Conservation (phyloP, 2,329 filamentous ascomycete genomes). For the Cladosporium phlei region DNA sequence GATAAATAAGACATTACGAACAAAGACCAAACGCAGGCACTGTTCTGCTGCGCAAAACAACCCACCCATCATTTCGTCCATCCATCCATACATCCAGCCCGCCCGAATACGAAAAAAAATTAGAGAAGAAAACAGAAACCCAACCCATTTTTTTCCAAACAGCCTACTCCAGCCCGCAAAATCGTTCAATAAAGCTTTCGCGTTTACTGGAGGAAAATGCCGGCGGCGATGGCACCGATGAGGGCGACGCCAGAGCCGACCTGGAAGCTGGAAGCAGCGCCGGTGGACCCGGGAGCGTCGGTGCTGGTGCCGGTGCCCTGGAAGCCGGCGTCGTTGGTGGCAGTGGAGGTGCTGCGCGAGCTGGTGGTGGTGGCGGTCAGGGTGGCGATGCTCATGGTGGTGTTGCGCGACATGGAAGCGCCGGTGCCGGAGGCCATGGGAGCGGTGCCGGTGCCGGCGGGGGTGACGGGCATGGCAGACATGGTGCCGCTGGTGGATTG, state of each 20-base stretch:
- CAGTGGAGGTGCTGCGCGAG: constrained; percentile 11
- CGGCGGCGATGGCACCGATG: constrained; percentile 38
- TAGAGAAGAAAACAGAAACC: no score
- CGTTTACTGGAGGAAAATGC: constrained; percentile 23
- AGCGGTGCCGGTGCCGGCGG: constrained; percentile 12
- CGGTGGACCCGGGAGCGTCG: constrained; percentile 16
- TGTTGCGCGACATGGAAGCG: constrained; percentile 26
- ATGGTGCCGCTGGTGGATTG: constrained; percentile 17
- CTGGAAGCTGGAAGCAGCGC: constrained; percentile 24
- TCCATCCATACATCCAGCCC: not conserved
- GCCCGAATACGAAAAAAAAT: not conserved
- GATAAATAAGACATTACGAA: constrained; percentile 11
- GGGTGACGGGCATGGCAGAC: constrained; percentile 13
- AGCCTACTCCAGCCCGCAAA: not conserved
- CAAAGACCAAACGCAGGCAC: not conserved
- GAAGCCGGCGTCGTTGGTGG: constrained; percentile 13
- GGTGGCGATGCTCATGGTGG: constrained; percentile 24
- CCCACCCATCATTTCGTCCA: not conserved
- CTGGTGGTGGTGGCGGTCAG: constrained; percentile 17
- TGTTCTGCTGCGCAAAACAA: not conserved
- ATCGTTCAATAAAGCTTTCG: not conserved
- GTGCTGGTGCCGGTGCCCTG: constrained; percentile 3
- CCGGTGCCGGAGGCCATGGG: constrained; percentile 20
- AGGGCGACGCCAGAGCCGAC: constrained; percentile 35
- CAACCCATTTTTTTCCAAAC: not conserved